Base-by-base conservation (phyloP, 2,329 filamentous ascomycete genomes). In the Xylariaceae sp. region DNA sequence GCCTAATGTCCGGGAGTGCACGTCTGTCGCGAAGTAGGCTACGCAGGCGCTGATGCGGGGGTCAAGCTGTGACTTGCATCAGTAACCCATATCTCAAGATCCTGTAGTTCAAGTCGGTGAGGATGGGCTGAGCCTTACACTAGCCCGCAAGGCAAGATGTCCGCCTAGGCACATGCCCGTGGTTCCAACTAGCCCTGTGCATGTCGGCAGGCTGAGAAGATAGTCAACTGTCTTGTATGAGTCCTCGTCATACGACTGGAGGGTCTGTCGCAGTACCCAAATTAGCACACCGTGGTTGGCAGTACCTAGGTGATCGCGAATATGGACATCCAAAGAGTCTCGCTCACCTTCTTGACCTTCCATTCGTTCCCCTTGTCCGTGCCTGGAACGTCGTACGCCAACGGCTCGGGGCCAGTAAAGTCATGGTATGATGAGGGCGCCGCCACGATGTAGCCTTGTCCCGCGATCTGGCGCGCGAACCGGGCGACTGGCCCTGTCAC, bases 151-250 rank as follows among this genome's bases (percentile, higher is more conserved):
- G 41, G 81, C 87, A 15, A 96, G 78, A 61, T 96, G 91, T 2
- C 91, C 90, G 39, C 91, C 91, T 1, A 96, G 79, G 64, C 90
- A 96, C 90, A 96, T 96, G 46, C 88, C 88, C 11, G 86, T 89
- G 4, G 83, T 72, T 34, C 87, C 87, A 52, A 95, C 78, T 28
- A 79, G 76, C 37, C 89, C 89, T 47, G 82, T 94, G 65, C 89
- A 88, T n/a, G 85, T 89, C 4, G 80, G 75, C 17, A 89, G 74
- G 18, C 74, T 76, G 36, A 91, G 73, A 22, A 93, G 78, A 46
- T 81, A 69, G 61, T 88, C 81, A 28, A 91, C 79, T 3, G 81
- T 77, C 32, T 81, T 73, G 44, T 71, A 71, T 3, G 84, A 81
- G 55, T 91, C 87, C 61, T 84, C 85, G 56, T 96, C 90, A 63